These are phyloP conservation scores for Ceriops tagal DNA, from an alignment of 345 rosid species.

Conservation along the genomic window DNA sequence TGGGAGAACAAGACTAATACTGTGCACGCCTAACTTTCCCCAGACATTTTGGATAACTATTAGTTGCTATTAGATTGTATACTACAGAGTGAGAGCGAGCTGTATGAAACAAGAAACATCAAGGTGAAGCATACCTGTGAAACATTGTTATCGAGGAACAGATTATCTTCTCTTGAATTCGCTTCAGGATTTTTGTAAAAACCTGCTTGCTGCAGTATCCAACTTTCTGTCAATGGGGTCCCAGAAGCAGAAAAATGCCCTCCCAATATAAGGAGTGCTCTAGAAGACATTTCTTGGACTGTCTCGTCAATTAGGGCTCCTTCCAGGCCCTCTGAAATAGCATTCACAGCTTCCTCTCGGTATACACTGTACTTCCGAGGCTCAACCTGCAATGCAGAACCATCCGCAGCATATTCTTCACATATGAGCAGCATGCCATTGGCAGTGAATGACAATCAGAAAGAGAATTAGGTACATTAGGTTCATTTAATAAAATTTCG, in stretches of 20 bases:
- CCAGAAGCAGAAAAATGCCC: conserved; percentile 39
- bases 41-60: too few species aligned
- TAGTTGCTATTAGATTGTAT: too few species aligned
- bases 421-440: too few species aligned
- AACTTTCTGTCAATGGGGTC: conserved; percentile 33
- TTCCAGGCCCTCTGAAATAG: conserved; percentile 39
- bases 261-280: conserved; percentile 46
- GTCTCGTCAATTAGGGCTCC: conserved; percentile 34
- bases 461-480: too few species aligned
- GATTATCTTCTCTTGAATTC: conserved; percentile 20
- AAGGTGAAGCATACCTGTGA: conserved; percentile 26
- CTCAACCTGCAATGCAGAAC: conserved; percentile 34
- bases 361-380: conserved; percentile 47
- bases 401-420: neutral
- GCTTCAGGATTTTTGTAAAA: conserved; percentile 14
- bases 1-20: too few species aligned
- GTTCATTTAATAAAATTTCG: neutral
- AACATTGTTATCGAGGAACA: conserved; percentile 6
- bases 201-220: conserved; percentile 49
- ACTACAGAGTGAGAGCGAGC: neutral
- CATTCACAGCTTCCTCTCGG: conserved; percentile 55
- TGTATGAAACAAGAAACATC: neutral
- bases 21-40: too few species aligned
- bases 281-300: conserved; percentile 41
- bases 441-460: too few species aligned